phyloP scores from a whole-genome alignment of 1,139 yeast species.

The Kodamaea ohmeri region DNA sequence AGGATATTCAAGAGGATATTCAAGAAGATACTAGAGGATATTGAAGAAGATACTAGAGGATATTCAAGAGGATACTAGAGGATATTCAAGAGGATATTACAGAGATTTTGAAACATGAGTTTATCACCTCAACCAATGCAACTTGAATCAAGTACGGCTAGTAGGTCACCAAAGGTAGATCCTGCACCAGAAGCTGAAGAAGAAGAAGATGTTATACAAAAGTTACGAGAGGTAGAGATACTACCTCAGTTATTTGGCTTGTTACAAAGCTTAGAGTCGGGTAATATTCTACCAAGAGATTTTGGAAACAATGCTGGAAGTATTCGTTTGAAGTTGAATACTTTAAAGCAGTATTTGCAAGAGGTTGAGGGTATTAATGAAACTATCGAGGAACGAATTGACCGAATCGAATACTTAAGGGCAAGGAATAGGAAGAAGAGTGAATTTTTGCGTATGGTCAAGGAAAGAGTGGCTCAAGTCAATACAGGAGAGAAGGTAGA shows the following conservation, averaged over 20 bases:
- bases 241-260: conserved; percentile 40
- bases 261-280: conserved; percentile 36
- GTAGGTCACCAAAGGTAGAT: conserved; percentile 20
- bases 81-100: no score
- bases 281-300: conserved; percentile 40
- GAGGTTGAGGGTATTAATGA: conserved; percentile 43
- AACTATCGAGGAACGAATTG: conserved; percentile 28
- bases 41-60: no score
- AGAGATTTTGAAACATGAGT: no score
- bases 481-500: conserved; percentile 10
- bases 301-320: conserved; percentile 46
- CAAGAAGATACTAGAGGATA: no score
- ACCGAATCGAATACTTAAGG: conserved; percentile 26
- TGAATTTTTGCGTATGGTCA: conserved; percentile 24
- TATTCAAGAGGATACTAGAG: no score
- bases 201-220: conserved; percentile 24
- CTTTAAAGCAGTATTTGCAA: conserved; percentile 30
- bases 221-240: conserved; percentile 31
- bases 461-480: conserved; percentile 18
- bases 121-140: background rate
- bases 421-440: conserved; percentile 27
- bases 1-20: no score
- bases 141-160: background rate
- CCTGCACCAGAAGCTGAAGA: conserved; percentile 5
- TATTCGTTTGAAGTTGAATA: conserved; percentile 36